phyloP scores from a whole-genome alignment of 768 basidiomycete species.

The Lepiota subincarnata region DNA sequence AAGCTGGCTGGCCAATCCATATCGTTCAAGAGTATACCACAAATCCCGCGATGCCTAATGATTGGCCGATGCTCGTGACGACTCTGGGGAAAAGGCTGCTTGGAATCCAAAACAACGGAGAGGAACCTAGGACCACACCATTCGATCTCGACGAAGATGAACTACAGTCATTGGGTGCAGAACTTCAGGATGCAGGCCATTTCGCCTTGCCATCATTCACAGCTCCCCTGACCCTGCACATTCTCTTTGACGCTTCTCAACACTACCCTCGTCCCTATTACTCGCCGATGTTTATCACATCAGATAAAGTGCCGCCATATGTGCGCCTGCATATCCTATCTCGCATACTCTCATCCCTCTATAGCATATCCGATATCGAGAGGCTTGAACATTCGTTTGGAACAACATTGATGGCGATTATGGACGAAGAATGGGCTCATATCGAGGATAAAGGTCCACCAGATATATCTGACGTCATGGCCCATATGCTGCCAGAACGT shows the following conservation, averaged over 20 bases:
- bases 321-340: constrained; percentile 80
- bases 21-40: constrained; percentile 55
- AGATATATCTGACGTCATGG: constrained; percentile 63
- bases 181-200: constrained; percentile 40
- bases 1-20: constrained; percentile 78
- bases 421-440: constrained; percentile 67
- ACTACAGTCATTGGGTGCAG: constrained; percentile 54
- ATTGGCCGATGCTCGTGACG: constrained; percentile 54
- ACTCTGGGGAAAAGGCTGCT: constrained; percentile 51
- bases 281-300: constrained; percentile 74
- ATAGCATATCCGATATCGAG: constrained; percentile 45
- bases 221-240: constrained; percentile 61
- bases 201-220: constrained; percentile 61
- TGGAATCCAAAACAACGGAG: constrained; percentile 32
- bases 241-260: constrained; percentile 50
- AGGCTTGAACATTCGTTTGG: constrained; percentile 69
- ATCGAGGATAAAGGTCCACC: constrained; percentile 73
- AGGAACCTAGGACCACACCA: constrained; percentile 15
- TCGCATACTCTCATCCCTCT: constrained; percentile 53
- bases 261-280: constrained; percentile 41
- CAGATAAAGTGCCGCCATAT: constrained; percentile 68
- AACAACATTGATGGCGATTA: constrained; percentile 61
- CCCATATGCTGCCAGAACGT: constrained; percentile 45
- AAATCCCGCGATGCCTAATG: constrained; percentile 32
- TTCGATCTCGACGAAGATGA: constrained; percentile 41